These are phyloP conservation scores for Lophiostoma macrostomum DNA, from an alignment of 495 filamentous ascomycete genomes.

Conservation along the genomic window DNA sequence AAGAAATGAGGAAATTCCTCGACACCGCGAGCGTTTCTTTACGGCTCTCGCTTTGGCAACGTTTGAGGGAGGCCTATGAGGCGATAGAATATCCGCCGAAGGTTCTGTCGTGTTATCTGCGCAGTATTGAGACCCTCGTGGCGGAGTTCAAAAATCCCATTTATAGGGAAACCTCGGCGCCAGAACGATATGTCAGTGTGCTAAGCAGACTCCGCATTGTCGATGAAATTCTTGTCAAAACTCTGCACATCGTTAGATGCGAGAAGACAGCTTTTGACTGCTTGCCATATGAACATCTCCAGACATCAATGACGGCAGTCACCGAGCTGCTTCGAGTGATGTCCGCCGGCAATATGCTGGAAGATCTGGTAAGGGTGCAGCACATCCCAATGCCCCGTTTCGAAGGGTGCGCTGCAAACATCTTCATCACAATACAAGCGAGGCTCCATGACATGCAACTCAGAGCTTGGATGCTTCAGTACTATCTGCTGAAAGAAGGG, in stretches of 20 bases:
- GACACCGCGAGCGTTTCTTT: constrained; percentile 74
- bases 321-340: constrained; percentile 66
- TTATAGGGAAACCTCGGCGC: constrained; percentile 57
- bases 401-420: constrained; percentile 31
- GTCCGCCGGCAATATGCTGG: constrained; percentile 73
- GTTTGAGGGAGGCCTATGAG: constrained; percentile 81
- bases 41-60: constrained; percentile 80
- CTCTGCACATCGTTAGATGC: constrained; percentile 59
- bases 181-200: constrained; percentile 63
- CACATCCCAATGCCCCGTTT: constrained; percentile 50
- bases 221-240: constrained; percentile 68
- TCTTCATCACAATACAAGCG: constrained; percentile 48
- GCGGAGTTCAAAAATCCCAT: constrained; percentile 63
- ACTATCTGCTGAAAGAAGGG: constrained; percentile 70
- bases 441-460: constrained; percentile 88
- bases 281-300: constrained; percentile 72
- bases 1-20: constrained; percentile 80
- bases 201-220: constrained; percentile 73
- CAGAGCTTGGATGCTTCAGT: constrained; percentile 77
- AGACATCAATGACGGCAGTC: constrained; percentile 64
- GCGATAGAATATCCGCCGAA: constrained; percentile 79
- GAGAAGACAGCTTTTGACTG: constrained; percentile 70
- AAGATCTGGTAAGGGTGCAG: constrained; percentile 75
- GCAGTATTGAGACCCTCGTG: constrained; percentile 78
- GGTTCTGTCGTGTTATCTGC: constrained; percentile 78